Conservation (phyloP, 768 basidiomycete species). For the Stropharia rugosoannulata region DNA sequence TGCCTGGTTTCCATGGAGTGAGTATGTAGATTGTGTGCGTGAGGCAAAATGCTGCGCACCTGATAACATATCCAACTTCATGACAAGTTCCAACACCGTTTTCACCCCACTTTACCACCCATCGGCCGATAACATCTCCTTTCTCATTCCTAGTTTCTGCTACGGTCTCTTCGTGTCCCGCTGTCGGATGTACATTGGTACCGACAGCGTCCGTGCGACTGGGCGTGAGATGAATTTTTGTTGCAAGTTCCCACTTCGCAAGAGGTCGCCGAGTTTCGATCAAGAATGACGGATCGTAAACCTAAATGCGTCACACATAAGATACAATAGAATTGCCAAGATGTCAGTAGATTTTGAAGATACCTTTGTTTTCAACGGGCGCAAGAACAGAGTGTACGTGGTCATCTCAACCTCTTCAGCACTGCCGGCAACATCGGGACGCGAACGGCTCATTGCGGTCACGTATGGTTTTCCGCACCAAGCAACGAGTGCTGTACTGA, state of each 20-base stretch:
- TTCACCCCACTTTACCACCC: slow-evolving; percentile 77
- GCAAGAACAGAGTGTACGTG: slow-evolving; percentile 61
- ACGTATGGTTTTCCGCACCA: slow-evolving; percentile 79
- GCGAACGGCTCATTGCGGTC: slow-evolving; percentile 52
- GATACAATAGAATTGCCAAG: not conserved
- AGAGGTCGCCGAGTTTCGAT: slow-evolving; percentile 66
- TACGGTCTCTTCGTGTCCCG: slow-evolving; percentile 70
- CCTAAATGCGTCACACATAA: slow-evolving; percentile 23
- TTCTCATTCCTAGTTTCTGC: slow-evolving; percentile 68
- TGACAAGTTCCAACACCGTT: slow-evolving; percentile 63
- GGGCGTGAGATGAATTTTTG: slow-evolving; percentile 46
- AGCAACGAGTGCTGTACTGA: slow-evolving; percentile 74
- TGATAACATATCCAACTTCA: slow-evolving; percentile 59
- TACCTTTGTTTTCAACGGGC: slow-evolving; percentile 63
- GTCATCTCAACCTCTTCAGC: slow-evolving; percentile 66
- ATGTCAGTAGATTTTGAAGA: slow-evolving; percentile 5
- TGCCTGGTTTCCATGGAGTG: slow-evolving; percentile 15
- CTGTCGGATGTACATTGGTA: slow-evolving; percentile 27
- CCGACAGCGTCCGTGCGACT: slow-evolving; percentile 29
- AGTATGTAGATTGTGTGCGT: not conserved
- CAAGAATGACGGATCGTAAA: slow-evolving; percentile 74
- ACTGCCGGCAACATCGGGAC: slow-evolving; percentile 38
- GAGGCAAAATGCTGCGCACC: slow-evolving; percentile 43
- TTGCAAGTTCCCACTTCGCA: slow-evolving; percentile 79
- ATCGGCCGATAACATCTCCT: slow-evolving; percentile 66